These are phyloP conservation scores for Acanthamoeba divionensis DNA, from an alignment of 208 protist species.

Conservation along the genomic window DNA sequence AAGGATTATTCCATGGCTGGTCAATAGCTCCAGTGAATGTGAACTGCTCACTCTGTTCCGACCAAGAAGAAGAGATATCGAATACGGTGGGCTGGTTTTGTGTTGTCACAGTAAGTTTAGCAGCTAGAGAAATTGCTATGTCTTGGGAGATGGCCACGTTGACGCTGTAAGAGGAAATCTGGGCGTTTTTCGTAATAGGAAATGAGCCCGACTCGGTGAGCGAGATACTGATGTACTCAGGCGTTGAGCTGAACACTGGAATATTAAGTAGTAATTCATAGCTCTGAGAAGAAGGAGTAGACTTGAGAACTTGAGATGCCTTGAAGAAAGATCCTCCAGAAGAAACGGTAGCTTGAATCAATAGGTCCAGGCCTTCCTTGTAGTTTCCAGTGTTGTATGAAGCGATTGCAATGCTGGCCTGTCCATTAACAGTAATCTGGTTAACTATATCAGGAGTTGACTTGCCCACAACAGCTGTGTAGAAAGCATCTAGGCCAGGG, in stretches of 20 bases:
- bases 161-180: neutral
- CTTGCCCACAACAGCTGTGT: neutral
- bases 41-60: neutral
- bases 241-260: neutral
- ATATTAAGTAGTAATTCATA: neutral
- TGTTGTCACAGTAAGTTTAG: too few relatives aligned
- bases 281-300: neutral
- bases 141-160: neutral
- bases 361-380: neutral
- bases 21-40: neutral
- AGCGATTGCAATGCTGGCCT: neutral
- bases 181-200: neutral
- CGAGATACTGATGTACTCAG: too few relatives aligned
- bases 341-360: neutral
- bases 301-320: neutral
- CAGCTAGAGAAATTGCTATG: too few relatives aligned
- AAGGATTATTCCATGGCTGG: neutral
- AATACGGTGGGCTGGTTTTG: too few relatives aligned
- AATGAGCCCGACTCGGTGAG: neutral
- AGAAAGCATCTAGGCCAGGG: neutral
- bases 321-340: neutral
- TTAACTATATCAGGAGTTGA: neutral
- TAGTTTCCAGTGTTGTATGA: neutral
- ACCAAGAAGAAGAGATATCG: too few relatives aligned
- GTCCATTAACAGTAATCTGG: neutral